Percentiles rank a stretch among this genome's conserved stretches.
phyloP scores from a whole-genome alignment of 345 rosid species.

The Populus deltoides region DNA sequence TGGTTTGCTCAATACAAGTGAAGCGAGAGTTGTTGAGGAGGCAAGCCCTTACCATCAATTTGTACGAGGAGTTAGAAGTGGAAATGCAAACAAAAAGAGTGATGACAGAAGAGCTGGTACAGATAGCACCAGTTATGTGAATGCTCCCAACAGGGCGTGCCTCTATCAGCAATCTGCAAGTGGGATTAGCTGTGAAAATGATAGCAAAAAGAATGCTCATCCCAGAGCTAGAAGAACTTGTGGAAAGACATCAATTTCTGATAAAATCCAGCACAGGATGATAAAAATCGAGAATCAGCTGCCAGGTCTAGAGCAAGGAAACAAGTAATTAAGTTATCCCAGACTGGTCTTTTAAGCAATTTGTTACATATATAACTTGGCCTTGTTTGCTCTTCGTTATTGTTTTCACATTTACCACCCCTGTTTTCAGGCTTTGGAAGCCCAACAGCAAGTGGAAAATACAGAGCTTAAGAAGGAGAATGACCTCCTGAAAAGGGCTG shows the following conservation, averaged over 20 bases:
- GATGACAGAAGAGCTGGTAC: neutral
- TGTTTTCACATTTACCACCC: neutral
- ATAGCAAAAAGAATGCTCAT: neutral
- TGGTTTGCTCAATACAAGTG: neutral
- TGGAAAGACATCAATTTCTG: neutral
- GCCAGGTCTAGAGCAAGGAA: constrained; percentile 40
- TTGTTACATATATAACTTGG: too few species aligned
- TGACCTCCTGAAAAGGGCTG: constrained; percentile 11
- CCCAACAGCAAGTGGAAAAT: constrained; percentile 17
- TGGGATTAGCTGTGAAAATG: neutral
- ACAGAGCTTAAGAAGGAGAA: constrained; percentile 20
- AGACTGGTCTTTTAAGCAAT: neutral
- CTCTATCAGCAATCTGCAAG: neutral
- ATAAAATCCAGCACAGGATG: constrained; percentile 8
- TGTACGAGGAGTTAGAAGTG: neutral
- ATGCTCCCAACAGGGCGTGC: neutral
- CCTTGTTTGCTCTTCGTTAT: neutral
- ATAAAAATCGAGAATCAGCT: constrained; percentile 39
- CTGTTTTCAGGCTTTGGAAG: constrained; percentile 7
- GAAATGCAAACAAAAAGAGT: neutral
- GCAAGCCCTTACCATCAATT: neutral
- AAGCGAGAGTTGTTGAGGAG: too few species aligned
- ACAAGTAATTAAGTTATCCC: constrained; percentile 11
- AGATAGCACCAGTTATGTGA: neutral
- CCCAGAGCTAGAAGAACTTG: neutral